Evolutionary conservation across 2,329 filamentous ascomycete species (phyloP).

Genomic region (Dothidotthia symphoricarpi): DNA sequence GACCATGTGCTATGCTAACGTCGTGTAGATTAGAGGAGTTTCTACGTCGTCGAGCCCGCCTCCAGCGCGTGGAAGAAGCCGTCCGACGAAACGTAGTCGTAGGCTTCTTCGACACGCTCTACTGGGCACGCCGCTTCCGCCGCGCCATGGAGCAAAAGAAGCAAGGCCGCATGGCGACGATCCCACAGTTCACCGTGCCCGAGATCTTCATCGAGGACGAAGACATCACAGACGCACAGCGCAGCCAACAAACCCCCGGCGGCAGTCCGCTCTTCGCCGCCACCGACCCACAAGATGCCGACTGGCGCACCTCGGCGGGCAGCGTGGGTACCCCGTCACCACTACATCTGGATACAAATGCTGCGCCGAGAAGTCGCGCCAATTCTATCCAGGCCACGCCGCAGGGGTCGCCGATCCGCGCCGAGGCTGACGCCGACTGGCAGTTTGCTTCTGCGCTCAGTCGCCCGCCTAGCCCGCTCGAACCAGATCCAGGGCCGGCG

Average conservation of each 20-base stretch:
- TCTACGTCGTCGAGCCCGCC: slow-evolving; percentile 78
- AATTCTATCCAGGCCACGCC: slow-evolving; percentile 44
- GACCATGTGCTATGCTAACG: not conserved
- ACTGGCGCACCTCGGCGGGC: slow-evolving; percentile 28
- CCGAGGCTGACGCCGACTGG: slow-evolving; percentile 40
- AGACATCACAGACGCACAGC: slow-evolving; percentile 49
- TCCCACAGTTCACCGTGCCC: slow-evolving; percentile 80
- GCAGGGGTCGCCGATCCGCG: slow-evolving; percentile 34
- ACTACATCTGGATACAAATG: slow-evolving; percentile 27
- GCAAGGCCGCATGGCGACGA: slow-evolving; percentile 67
- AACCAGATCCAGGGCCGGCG: slow-evolving; percentile 28
- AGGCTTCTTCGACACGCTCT: slow-evolving; percentile 93
- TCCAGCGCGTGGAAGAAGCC: slow-evolving; percentile 93
- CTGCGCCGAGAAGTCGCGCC: slow-evolving; percentile 30
- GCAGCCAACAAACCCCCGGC: slow-evolving; percentile 36
- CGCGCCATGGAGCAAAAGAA: slow-evolving; percentile 70
- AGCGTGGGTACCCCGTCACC: slow-evolving; percentile 27
- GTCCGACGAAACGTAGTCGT: slow-evolving; percentile 86
- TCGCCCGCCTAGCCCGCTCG: slow-evolving; percentile 40
- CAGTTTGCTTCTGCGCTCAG: slow-evolving; percentile 48
- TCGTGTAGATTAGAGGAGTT: slow-evolving; percentile 79
- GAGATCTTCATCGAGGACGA: slow-evolving; percentile 89
- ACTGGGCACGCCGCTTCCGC: slow-evolving; percentile 82
- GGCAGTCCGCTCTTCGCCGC: slow-evolving; percentile 37
- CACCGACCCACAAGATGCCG: slow-evolving; percentile 26